These are phyloP conservation scores for Austropuccinia psidii DNA, from an alignment of 1,284 basidiomycete genomes.

Conservation along the genomic window DNA sequence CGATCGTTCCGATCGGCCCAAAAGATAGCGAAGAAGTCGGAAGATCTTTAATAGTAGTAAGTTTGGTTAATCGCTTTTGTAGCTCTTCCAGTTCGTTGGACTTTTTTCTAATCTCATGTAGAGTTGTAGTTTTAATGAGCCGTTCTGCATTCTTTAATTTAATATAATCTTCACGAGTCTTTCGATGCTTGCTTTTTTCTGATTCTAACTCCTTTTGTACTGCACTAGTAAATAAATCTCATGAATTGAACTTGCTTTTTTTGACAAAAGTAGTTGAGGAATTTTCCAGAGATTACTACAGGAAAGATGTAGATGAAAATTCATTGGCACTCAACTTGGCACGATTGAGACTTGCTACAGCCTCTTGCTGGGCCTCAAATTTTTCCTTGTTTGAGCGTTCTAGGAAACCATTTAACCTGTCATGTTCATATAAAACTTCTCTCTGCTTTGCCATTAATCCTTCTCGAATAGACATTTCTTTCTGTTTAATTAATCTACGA, in stretches of 20 bases:
- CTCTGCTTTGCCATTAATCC: slow-evolving; percentile 7
- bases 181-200: slow-evolving; percentile 26
- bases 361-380: slow-evolving; percentile 19
- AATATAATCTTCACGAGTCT: slow-evolving; percentile 14
- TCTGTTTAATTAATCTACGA: background rate
- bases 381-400: slow-evolving; percentile 18
- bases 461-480: slow-evolving; percentile 24
- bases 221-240: background rate
- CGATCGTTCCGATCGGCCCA: background rate
- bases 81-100: slow-evolving; percentile 19
- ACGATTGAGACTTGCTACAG: slow-evolving; percentile 21
- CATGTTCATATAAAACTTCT: slow-evolving; percentile 20
- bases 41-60: slow-evolving; percentile 8
- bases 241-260: too few relatives aligned
- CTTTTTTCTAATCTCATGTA: slow-evolving; percentile 12
- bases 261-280: too few relatives aligned
- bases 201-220: slow-evolving; percentile 14
- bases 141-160: slow-evolving; percentile 13
- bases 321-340: slow-evolving; percentile 15
- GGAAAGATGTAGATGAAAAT: too few relatives aligned
- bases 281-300: too few relatives aligned
- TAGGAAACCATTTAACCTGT: slow-evolving; percentile 17
- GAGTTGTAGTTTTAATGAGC: slow-evolving; percentile 11
- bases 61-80: slow-evolving; percentile 9
- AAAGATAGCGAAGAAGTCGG: background rate